phyloP scores from a whole-genome alignment of 495 filamentous ascomycete species.

The Penicillium macrosclerotiorum region DNA sequence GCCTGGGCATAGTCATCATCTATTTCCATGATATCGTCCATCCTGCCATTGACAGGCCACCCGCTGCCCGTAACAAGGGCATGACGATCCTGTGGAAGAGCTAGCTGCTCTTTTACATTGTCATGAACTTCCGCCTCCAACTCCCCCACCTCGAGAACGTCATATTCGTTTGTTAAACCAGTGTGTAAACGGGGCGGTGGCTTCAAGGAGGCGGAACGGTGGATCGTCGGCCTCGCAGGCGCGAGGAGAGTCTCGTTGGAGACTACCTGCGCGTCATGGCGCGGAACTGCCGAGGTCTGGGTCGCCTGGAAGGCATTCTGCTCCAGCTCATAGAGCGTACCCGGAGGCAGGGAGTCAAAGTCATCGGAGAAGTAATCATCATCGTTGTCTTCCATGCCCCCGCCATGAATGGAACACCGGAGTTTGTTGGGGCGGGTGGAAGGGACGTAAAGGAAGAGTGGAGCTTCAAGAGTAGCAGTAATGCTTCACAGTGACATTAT shows the following conservation, averaged over 20 bases:
- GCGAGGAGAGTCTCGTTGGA: conserved; percentile 3
- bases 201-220: conserved; percentile 19
- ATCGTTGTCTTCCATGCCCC: conserved; percentile 58
- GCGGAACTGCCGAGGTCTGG: conserved; percentile 31
- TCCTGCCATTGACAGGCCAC: conserved; percentile 9
- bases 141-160: conserved; percentile 55
- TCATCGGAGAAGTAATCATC: conserved; percentile 68
- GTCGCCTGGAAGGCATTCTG: conserved; percentile 53
- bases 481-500: conserved; percentile 6
- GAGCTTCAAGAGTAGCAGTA: not conserved
- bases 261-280: conserved; percentile 4
- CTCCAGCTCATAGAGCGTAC: conserved; percentile 53
- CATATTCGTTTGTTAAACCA: conserved; percentile 51
- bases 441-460: conserved; percentile 3
- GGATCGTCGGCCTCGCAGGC: conserved; percentile 4
- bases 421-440: not conserved
- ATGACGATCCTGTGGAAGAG: conserved; percentile 20
- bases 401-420: conserved; percentile 41
- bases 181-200: conserved; percentile 35
- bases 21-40: conserved; percentile 27
- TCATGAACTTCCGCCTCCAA: conserved; percentile 53
- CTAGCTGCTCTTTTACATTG: conserved; percentile 33
- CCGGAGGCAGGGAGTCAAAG: conserved; percentile 54
- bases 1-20: conserved; percentile 30
- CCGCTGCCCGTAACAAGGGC: not conserved